Evolutionary conservation across 345 rosid genomes (phyloP).

Genomic region (Syzygium grande): DNA sequence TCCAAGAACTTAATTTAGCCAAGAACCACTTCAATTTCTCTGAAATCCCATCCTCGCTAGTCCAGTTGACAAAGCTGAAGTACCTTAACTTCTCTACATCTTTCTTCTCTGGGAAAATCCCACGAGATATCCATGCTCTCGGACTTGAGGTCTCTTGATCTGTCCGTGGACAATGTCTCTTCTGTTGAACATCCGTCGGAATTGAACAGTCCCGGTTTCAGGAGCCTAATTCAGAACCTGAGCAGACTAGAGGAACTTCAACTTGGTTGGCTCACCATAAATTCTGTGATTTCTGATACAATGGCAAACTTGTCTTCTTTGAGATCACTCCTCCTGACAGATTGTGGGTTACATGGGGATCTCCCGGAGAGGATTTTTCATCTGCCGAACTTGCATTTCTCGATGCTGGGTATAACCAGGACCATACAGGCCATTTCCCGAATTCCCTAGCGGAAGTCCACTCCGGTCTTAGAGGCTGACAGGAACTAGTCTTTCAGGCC

Average conservation of each 20-base stretch:
- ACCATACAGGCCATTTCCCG: background rate
- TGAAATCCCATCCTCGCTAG: background rate
- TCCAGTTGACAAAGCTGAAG: background rate
- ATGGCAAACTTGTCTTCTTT: background rate
- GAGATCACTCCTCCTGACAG: background rate
- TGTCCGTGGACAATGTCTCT: background rate
- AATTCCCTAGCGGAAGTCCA: background rate
- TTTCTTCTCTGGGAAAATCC: conserved; percentile 1
- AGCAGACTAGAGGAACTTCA: background rate
- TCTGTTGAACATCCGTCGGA: background rate
- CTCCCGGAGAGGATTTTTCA: background rate
- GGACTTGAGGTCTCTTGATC: background rate
- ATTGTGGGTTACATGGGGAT: background rate
- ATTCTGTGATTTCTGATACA: background rate
- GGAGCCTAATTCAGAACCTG: background rate
- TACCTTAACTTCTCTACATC: conserved; percentile 4
- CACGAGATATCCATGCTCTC: background rate
- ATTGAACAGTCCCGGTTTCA: background rate
- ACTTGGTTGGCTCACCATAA: background rate
- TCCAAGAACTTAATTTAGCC: conserved; percentile 3
- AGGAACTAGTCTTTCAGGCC: background rate
- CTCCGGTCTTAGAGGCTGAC: background rate
- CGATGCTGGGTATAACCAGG: background rate
- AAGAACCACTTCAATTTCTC: conserved; percentile 5
- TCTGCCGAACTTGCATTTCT: background rate